Evolutionary conservation across 192 early-diverging fungal genomes (phyloP).

Genomic region (Dissophora globulifera): DNA sequence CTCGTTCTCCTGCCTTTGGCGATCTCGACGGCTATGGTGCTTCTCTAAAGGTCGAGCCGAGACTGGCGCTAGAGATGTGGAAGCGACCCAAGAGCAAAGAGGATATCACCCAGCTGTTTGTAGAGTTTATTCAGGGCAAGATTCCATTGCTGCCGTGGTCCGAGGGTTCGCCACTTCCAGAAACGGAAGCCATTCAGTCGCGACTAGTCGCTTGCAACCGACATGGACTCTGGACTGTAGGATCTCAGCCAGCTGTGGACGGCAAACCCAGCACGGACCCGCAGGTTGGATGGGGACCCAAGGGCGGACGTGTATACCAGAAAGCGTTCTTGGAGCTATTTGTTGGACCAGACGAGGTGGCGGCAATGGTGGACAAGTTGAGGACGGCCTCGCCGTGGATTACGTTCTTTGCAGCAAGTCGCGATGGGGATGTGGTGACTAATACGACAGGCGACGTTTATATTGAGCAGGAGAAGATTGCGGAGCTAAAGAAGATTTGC

Average conservation of each 20-base stretch:
- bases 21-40: slow-evolving; percentile 75
- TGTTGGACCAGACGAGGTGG: slow-evolving; percentile 68
- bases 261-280: slow-evolving; percentile 73
- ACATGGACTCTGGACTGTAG: slow-evolving; percentile 79
- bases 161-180: slow-evolving; percentile 64
- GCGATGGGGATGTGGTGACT: slow-evolving; percentile 56
- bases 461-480: slow-evolving; percentile 50
- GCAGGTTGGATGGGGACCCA: slow-evolving; percentile 86
- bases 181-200: slow-evolving; percentile 73
- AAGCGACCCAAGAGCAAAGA: slow-evolving; percentile 59
- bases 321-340: slow-evolving; percentile 91
- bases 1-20: slow-evolving; percentile 79
- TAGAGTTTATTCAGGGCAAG: slow-evolving; percentile 70
- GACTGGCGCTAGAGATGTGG: slow-evolving; percentile 74
- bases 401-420: slow-evolving; percentile 93
- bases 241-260: slow-evolving; percentile 85
- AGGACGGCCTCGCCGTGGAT: slow-evolving; percentile 67
- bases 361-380: slow-evolving; percentile 64
- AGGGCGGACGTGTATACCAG: slow-evolving; percentile 86
- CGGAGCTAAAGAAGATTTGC: slow-evolving; percentile 59
- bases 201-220: slow-evolving; percentile 67
- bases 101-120: slow-evolving; percentile 76
- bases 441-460: slow-evolving; percentile 36
- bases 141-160: slow-evolving; percentile 78
- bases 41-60: slow-evolving; percentile 63